Evolutionary conservation across 208 protist species (phyloP), one percentile per base, ranked within the genome.

Genomic region (Leishmania major): DNA sequence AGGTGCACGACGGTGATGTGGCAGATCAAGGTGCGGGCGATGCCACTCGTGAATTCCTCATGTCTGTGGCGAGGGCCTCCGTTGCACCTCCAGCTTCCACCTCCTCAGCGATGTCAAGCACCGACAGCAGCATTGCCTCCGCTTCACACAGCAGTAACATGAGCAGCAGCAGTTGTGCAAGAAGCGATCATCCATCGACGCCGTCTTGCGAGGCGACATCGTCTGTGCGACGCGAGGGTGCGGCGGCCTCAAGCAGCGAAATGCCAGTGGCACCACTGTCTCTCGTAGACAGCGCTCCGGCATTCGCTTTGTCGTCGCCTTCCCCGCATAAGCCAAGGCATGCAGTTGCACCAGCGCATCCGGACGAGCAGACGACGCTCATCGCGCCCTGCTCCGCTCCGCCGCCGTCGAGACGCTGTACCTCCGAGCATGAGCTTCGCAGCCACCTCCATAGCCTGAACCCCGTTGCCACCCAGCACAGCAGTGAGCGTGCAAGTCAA

Each of bases 401-500:
- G 5, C 71, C 62, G 28, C 60, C 45, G n/a, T 82, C 82, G 35
- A 67, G 72, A 31, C 66, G 82, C 77, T 13, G 77, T 40, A 62
- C 82, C 55, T 74, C 77, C 1, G 73, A 78, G 53, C 72, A 70
- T 7, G 72, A 82, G 22, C 64, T 85, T 40, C 82, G 82, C 53
- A 75, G 72, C 35, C 77, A 70, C 40, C 72, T 85, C 3, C 70
- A 75, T 7, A 8, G 49, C 19, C 1, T 69, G 31, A 78, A 81
- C 47, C 72, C 82, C 28, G 11, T 85, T 8, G 25, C 71, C 6
- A 85, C 82, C 15, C 82, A 85, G 28, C 31, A 5, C 28, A 76
- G 43, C 17, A 66, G 75, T 47, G 37, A 47, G 19, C 51, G 19
- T 45, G 15, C 51, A 45, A 43, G 73, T 5, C 51, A 45, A 47